A percentile compares a stretch with the other conserved stretches of the same genome.
Evolutionary conservation across 345 rosid species (phyloP).

Genomic region (Euclidium syriacum): DNA sequence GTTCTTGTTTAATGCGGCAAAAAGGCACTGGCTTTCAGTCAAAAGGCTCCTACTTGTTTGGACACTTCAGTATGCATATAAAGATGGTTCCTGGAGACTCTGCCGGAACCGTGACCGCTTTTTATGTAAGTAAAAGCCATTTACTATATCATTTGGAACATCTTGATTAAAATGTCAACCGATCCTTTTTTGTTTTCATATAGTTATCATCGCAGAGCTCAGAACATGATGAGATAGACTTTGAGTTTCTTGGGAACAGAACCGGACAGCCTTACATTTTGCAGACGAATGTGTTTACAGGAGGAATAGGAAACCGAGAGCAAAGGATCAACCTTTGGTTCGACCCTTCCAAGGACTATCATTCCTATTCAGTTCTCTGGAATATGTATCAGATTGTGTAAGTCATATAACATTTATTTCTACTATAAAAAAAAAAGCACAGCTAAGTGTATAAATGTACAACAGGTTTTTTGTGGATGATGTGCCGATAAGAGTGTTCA

Average conservation of each 20-base stretch:
- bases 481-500: conserved; percentile 73
- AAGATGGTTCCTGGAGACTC: conserved; percentile 78
- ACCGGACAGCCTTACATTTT: conserved; percentile 75
- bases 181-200: conserved; percentile 1
- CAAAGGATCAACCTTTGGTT: conserved; percentile 82
- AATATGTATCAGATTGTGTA: conserved; percentile 65
- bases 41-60: conserved; percentile 73
- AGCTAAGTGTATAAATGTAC: background rate
- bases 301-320: conserved; percentile 78
- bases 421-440: background rate
- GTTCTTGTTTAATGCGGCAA: background rate
- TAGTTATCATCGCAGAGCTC: conserved; percentile 81
- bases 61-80: conserved; percentile 81
- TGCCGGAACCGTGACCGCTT: conserved; percentile 85
- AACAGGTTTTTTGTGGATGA: conserved; percentile 72
- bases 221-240: conserved; percentile 88
- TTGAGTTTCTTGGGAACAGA: conserved; percentile 89
- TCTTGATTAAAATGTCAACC: background rate
- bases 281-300: conserved; percentile 79
- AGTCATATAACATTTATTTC: conserved; percentile 27
- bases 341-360: conserved; percentile 60
- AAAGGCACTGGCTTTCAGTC: conserved; percentile 89
- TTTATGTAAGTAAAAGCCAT: conserved; percentile 45
- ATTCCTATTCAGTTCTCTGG: conserved; percentile 73
- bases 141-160: background rate